A percentile compares a stretch with the other conserved stretches of the same genome.
Conservation (phyloP, 768 basidiomycete species). For the Suillus subluteus region DNA sequence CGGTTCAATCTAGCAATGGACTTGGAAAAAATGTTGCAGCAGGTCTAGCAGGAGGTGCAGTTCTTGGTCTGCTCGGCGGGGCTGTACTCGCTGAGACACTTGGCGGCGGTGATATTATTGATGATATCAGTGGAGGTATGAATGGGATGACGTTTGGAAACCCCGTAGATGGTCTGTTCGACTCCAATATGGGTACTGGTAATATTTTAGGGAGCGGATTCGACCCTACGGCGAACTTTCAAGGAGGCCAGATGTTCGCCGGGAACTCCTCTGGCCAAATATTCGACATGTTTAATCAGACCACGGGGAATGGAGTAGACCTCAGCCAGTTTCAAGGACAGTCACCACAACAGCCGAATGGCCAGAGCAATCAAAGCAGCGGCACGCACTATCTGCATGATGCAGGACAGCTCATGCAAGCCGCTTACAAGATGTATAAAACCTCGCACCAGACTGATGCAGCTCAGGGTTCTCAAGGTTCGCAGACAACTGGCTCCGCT, state of each 20-base stretch:
- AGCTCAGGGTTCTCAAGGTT: neutral
- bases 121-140: conserved; percentile 6
- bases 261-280: neutral
- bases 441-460: neutral
- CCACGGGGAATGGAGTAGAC: neutral
- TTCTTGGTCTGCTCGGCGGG: neutral
- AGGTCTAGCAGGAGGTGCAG: neutral
- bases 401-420: neutral
- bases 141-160: conserved; percentile 1
- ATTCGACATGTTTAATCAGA: neutral
- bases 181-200: neutral
- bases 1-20: conserved; percentile 2
- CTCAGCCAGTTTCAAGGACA: neutral
- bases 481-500: neutral
- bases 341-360: neutral
- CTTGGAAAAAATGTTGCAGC: neutral
- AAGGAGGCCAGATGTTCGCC: neutral
- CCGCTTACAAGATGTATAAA: neutral
- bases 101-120: neutral
- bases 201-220: neutral
- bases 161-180: neutral
- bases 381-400: conserved; percentile 1
- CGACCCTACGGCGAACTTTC: neutral
- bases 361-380: neutral
- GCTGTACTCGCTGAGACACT: conserved; percentile 5